A percentile compares a stretch with the other conserved stretches of the same genome.
phyloP scores from a whole-genome alignment of 768 basidiomycete species.

The Dacryopinax primogenitus region DNA sequence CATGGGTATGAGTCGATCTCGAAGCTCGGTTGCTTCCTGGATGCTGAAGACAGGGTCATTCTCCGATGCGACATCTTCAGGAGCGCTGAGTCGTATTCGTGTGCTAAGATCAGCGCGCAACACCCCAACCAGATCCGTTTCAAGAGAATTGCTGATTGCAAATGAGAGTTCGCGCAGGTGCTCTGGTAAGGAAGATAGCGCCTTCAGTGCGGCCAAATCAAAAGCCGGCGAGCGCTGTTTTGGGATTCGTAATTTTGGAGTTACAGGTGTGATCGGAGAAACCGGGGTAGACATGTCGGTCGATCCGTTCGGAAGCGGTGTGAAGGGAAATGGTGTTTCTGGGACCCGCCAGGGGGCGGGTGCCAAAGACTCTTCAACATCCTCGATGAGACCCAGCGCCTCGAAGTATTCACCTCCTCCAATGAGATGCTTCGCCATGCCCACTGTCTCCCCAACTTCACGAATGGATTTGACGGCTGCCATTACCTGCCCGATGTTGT shows the following conservation, averaged over 20 bases:
- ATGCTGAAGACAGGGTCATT: slow-evolving; percentile 17
- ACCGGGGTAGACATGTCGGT: slow-evolving; percentile 14
- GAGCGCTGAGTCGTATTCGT: slow-evolving; percentile 28
- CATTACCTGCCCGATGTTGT: slow-evolving; percentile 45
- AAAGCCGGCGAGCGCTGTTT: slow-evolving; percentile 28
- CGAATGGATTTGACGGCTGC: slow-evolving; percentile 52
- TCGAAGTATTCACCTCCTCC: slow-evolving; percentile 77
- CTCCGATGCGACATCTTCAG: slow-evolving; percentile 12
- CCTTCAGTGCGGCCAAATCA: slow-evolving; percentile 53
- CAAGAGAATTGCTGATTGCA: slow-evolving; percentile 64
- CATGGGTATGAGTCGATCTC: slow-evolving; percentile 56
- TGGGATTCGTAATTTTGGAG: slow-evolving; percentile 12
- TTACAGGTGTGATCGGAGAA: slow-evolving; percentile 12
- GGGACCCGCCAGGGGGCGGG: not conserved
- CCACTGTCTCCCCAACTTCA: slow-evolving; percentile 64
- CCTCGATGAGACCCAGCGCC: slow-evolving; percentile 62
- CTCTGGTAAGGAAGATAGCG: slow-evolving; percentile 61
- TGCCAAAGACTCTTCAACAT: slow-evolving; percentile 49
- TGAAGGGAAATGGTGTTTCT: not conserved
- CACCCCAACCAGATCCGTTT: slow-evolving; percentile 61
- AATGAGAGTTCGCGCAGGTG: slow-evolving; percentile 58
- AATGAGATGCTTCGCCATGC: slow-evolving; percentile 60
- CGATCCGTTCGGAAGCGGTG: slow-evolving; percentile 10
- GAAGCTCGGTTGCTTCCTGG: slow-evolving; percentile 26
- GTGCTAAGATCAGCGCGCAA: slow-evolving; percentile 53